A percentile compares a stretch with the other conserved stretches of the same genome.
These are phyloP conservation scores for Lenwebbia sp. DNA, from an alignment of 345 rosid genomes.

Conservation along the genomic window DNA sequence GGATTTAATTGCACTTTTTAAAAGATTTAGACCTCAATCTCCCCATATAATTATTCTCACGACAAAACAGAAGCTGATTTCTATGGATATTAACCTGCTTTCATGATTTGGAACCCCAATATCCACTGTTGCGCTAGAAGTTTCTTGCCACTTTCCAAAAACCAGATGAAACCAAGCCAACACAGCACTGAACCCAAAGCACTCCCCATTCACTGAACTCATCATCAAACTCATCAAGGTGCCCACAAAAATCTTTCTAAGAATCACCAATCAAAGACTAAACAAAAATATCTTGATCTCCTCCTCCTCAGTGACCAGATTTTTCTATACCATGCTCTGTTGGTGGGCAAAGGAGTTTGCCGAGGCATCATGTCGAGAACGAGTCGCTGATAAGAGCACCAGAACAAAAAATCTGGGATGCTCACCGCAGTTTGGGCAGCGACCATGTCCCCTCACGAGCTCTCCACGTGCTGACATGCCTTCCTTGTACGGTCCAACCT, in stretches of 20 bases:
- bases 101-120: not conserved
- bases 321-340: not conserved
- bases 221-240: not conserved
- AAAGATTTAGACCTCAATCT: no score
- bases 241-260: not conserved
- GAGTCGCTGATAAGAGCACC: not conserved
- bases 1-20: no score
- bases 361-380: not conserved
- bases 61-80: not conserved
- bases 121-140: not conserved
- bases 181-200: not conserved
- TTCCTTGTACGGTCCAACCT: not conserved
- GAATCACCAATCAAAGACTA: not conserved
- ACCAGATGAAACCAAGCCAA: not conserved
- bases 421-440: constrained; percentile 10
- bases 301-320: not conserved
- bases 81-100: not conserved
- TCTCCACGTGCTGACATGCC: constrained; percentile 27
- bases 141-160: not conserved
- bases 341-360: not conserved
- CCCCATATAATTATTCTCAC: not conserved
- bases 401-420: constrained; percentile 17
- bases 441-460: constrained; percentile 29
- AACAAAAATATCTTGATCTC: not conserved
- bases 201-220: not conserved